Evolutionary conservation across 2,329 filamentous ascomycete species (phyloP).

Genomic region (Diplocarpon rosae): DNA sequence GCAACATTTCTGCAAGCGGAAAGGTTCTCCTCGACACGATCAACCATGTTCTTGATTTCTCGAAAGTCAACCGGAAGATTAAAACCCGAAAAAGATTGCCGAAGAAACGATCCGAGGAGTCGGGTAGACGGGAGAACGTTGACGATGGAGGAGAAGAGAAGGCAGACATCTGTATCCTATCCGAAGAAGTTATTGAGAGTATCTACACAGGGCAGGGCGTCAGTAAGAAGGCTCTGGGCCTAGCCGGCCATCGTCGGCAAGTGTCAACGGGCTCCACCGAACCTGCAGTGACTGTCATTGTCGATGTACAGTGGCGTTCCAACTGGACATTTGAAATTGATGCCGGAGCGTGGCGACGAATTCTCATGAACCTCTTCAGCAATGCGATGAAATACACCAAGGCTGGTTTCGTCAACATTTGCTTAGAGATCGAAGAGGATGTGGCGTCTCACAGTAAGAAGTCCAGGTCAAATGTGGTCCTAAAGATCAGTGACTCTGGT

Average conservation of each 20-base stretch:
- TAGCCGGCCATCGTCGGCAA: constrained; percentile 15
- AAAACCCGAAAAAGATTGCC: constrained; percentile 18
- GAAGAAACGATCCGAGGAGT: constrained; percentile 10
- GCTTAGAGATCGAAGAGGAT: constrained; percentile 25
- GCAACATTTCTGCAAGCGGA: constrained; percentile 40
- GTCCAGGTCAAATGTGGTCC: constrained; percentile 17
- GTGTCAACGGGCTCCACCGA: constrained; percentile 8
- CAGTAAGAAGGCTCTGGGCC: constrained; percentile 17
- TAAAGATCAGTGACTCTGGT: constrained; percentile 50
- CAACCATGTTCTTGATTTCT: constrained; percentile 42
- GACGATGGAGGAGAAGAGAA: constrained; percentile 15
- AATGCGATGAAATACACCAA: constrained; percentile 53
- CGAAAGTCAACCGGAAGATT: constrained; percentile 37
- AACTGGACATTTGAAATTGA: constrained; percentile 45
- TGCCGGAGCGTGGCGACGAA: constrained; percentile 37
- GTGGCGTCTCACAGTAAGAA: constrained; percentile 10
- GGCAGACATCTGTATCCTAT: constrained; percentile 21
- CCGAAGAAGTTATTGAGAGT: constrained; percentile 26
- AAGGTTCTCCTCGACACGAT: constrained; percentile 42
- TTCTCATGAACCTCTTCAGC: constrained; percentile 52
- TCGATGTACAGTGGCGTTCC: constrained; percentile 38
- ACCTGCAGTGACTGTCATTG: constrained; percentile 33
- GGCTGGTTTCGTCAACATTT: constrained; percentile 38
- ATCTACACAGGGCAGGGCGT: constrained; percentile 23
- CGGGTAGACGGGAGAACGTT: constrained; percentile 6